Evolutionary conservation across 768 basidiomycete genomes (phyloP), one percentile per base, ranked within the genome.

Genomic region (Auriscalpium vulgare): DNA sequence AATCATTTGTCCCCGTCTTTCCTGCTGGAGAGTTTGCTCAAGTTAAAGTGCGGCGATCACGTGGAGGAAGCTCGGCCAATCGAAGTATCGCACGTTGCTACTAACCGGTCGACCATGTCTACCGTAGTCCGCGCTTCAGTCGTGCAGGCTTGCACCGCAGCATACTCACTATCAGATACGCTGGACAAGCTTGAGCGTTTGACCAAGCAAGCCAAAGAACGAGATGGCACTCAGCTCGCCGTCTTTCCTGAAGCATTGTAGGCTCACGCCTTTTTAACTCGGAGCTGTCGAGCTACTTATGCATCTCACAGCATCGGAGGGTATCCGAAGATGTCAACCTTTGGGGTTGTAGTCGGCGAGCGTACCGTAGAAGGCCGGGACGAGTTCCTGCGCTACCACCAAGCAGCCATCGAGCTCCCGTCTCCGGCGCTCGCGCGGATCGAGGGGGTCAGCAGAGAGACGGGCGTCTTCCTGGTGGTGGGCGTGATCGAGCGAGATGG

Each of bases 181-280:
- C 69, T 82, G 16, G 63, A 72, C 50, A 82, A 79, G 59, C 74
- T 82, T 2, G 77, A 81, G 50, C 64, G 65, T 10, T 67, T 79
- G 10, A 74, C 76, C 16, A 73, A 65, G 17, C 61, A 77, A 8
- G 80, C 78, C 8, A 75, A 73, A 56, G 68, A 78, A 34, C 68
- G 76, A 48, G 79, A 81, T 59, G 66, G 67, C 8, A 68, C 74
- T 0, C 77, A 81, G 60, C 64, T 82, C 1, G 78, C 72, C 17
- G 77, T 82, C 19, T 82, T 82, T 61, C 81, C 81, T 14, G 81
- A 82, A 64, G 80, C 78, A 19, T 82, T 82, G 81, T 81, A 54
- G 59, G 77, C 68, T 8, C 16, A 14, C 17, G 8, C 14, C 17
- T 17, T 38, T 48, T 21, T 48, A 10, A 14, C n/a, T 40, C 9